phyloP scores from a whole-genome alignment of 164 flowering plant genomes.

The Aristolochia contorta region DNA sequence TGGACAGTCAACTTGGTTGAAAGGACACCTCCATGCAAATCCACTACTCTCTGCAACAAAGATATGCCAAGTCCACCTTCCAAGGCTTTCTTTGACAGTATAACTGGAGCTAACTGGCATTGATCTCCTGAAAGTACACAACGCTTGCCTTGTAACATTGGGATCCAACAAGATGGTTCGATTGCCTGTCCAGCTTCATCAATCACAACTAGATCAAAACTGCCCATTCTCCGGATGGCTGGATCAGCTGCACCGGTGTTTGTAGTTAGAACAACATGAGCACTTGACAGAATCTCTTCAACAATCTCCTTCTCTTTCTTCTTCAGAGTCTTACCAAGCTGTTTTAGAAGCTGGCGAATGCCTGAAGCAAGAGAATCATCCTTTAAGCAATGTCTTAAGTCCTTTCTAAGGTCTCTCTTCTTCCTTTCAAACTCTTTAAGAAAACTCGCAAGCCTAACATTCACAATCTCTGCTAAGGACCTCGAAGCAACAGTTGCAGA shows the following conservation, averaged over 20 bases:
- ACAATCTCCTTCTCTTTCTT: slow-evolving; percentile 84
- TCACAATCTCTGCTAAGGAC: slow-evolving; percentile 69
- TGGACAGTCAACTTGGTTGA: slow-evolving; percentile 62
- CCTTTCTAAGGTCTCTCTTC: slow-evolving; percentile 70
- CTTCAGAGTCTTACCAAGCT: slow-evolving; percentile 64
- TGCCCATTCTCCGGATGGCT: slow-evolving; percentile 46
- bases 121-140: slow-evolving; percentile 84
- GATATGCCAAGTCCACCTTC: slow-evolving; percentile 95
- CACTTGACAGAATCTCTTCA: slow-evolving; percentile 55
- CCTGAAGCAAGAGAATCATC: slow-evolving; percentile 95
- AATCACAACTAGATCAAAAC: slow-evolving; percentile 77
- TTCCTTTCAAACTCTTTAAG: slow-evolving; percentile 62
- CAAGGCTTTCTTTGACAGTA: slow-evolving; percentile 68
- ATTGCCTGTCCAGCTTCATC: slow-evolving; percentile 97
- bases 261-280: slow-evolving; percentile 82
- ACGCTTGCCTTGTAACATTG: slow-evolving; percentile 78
- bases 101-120: slow-evolving; percentile 87
- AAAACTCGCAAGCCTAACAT: slow-evolving; percentile 46
- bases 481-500: slow-evolving; percentile 68
- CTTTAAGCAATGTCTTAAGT: slow-evolving; percentile 56
- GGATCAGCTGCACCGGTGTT: slow-evolving; percentile 92
- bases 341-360: slow-evolving; percentile 88
- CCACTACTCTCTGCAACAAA: slow-evolving; percentile 63
- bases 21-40: slow-evolving; percentile 58
- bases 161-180: slow-evolving; percentile 93